Base-by-base conservation (phyloP, 345 rosid species). In the Eucalyptus tenuipes region DNA sequence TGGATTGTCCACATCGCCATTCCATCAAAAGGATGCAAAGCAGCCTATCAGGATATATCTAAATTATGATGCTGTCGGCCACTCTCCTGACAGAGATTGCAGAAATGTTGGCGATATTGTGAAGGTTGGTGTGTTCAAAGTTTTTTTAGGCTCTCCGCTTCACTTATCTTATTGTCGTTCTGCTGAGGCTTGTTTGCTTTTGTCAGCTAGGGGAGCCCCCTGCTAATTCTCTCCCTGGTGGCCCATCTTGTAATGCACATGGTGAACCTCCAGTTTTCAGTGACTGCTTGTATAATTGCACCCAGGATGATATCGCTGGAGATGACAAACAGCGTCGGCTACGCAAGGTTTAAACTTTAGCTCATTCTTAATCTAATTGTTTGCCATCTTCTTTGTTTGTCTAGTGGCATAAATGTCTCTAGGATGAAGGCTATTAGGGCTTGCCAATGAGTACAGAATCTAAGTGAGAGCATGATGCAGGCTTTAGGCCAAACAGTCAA, bases 221-320 rank as follows among this genome's bases (percentile, higher is more conserved):
- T 50, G 89, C 90, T 59, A 91, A 91, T 90, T 91, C 92, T 88
- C 82, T 91, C 45, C 90, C 90, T 88, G 96, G 94, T 79, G 88
- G 88, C 89, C 98, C 97, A 59, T 92, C 96, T 85, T 98, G 99
- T 92, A 95, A 95, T 92, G 96, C 97, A 88, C 94, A 91, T 88
- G 92, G 90, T 2, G 94, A 94, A 85, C 99, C 99, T 89, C 99
- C 99, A 57, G 90, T 98, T 87, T 94, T 89, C 87, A 96, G 97
- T 90, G 99, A 96, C 91, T 98, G 99, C 91, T 98, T 99, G 99
- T 98, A 97, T 93, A 98, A 95, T 88, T 98, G 99, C 90, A 98
- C 99, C 79, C 90, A 92, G 88, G 97, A 96, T 94, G 99, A 98
- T 91, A 96, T 97, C 86, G 94, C 99, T 86, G 95, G 96, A 86